Conservation (phyloP, 352 stramenopile genomes). For the Pythium catenulatum region DNA sequence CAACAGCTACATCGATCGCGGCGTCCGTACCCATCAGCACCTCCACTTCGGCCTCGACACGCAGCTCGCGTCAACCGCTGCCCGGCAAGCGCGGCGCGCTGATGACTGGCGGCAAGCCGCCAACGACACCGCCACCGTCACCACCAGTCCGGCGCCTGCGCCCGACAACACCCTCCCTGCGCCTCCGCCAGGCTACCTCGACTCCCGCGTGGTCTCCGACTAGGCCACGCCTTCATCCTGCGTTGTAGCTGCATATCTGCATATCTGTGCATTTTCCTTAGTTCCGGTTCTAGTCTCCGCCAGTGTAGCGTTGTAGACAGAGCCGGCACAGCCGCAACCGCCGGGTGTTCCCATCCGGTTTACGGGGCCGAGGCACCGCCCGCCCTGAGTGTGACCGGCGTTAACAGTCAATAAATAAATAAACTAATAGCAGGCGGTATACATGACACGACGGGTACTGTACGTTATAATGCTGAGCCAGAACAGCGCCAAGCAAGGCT, state of each 20-base stretch:
- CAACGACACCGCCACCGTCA: background rate
- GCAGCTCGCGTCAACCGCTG: background rate
- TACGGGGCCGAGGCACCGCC: background rate
- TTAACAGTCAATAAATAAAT: slow-evolving; percentile 5
- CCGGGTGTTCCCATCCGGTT: background rate
- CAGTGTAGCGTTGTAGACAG: background rate
- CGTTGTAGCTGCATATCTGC: too few species aligned
- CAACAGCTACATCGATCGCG: background rate
- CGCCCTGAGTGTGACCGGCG: background rate
- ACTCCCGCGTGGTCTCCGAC: background rate
- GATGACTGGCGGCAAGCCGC: background rate
- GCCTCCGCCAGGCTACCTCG: background rate
- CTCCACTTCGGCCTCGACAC: background rate
- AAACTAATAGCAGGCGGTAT: too few species aligned
- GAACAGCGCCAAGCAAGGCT: too few species aligned
- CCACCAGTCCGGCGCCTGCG: background rate
- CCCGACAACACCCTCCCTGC: background rate
- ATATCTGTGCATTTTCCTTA: background rate
- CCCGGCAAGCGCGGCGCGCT: background rate
- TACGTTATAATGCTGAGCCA: too few species aligned
- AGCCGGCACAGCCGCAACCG: background rate
- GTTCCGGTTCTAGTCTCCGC: background rate
- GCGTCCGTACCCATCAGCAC: background rate
- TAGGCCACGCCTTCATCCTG: too few species aligned
- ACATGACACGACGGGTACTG: too few species aligned